phyloP scores from a whole-genome alignment of 1,139 yeast species.

The Arxiozyma slooffiae region DNA sequence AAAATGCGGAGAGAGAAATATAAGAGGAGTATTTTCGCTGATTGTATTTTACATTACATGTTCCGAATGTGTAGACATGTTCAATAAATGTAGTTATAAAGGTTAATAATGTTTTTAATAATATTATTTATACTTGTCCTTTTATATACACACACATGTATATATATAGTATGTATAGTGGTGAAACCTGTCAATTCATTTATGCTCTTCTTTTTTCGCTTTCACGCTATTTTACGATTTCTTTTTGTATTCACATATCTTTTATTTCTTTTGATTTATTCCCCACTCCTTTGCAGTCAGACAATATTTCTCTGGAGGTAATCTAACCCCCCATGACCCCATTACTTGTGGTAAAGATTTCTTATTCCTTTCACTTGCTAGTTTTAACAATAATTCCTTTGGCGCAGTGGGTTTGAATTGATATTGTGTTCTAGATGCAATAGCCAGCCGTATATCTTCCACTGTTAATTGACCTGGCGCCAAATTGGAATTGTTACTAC shows the following conservation, averaged over 20 bases:
- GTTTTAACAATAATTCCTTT: slow-evolving; percentile 76
- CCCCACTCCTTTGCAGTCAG: slow-evolving; percentile 43
- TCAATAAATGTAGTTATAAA: too few species aligned
- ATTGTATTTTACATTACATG: background rate
- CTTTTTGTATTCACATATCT: too few species aligned
- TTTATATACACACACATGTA: too few species aligned
- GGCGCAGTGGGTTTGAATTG: slow-evolving; percentile 91
- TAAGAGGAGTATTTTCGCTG: background rate
- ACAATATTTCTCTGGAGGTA: slow-evolving; percentile 97
- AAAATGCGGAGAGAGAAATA: background rate
- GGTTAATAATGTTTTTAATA: background rate
- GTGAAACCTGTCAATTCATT: background rate
- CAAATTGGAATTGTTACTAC: slow-evolving; percentile 5
- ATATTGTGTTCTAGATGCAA: slow-evolving; percentile 84
- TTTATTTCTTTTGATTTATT: background rate
- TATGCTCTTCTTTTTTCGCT: background rate
- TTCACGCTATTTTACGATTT: background rate
- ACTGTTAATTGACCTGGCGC: slow-evolving; percentile 45
- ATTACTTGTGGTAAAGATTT: slow-evolving; percentile 85
- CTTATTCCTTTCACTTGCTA: slow-evolving; percentile 86
- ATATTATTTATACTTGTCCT: too few species aligned
- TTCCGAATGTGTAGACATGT: background rate
- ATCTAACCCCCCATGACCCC: slow-evolving; percentile 83
- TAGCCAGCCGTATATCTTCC: slow-evolving; percentile 85
- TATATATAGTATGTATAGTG: background rate